phyloP scores from a whole-genome alignment of 805 yeast genomes.

The Starmera amethionina region DNA sequence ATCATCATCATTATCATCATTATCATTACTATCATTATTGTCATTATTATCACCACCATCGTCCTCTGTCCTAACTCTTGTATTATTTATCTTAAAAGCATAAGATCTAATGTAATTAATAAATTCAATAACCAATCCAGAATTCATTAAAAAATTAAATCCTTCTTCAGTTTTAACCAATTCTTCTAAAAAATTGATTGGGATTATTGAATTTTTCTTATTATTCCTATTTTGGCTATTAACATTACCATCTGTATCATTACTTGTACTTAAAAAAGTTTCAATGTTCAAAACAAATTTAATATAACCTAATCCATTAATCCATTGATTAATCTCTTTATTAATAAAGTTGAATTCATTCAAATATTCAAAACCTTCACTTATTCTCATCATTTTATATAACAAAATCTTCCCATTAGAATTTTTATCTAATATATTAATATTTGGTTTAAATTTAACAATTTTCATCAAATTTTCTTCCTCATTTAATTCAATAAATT shows the following conservation, averaged over 20 bases:
- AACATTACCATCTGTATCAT: slow-evolving; percentile 9
- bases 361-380: slow-evolving; percentile 56
- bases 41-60: too few species aligned
- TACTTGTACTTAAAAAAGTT: slow-evolving; percentile 19
- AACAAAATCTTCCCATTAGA: slow-evolving; percentile 29
- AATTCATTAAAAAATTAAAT: slow-evolving; percentile 43
- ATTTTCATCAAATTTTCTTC: slow-evolving; percentile 38
- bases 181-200: slow-evolving; percentile 71
- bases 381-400: too few species aligned
- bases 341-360: slow-evolving; percentile 50
- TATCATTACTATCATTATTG: too few species aligned
- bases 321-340: slow-evolving; percentile 62
- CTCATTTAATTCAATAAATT: slow-evolving; percentile 40
- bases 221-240: slow-evolving; percentile 4
- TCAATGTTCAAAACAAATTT: slow-evolving; percentile 42
- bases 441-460: slow-evolving; percentile 44
- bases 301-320: slow-evolving; percentile 31
- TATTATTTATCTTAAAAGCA: slow-evolving; percentile 4
- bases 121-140: slow-evolving; percentile 34
- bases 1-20: too few species aligned
- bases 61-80: slow-evolving; percentile 3
- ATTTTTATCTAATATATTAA: slow-evolving; percentile 19
- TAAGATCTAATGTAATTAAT: slow-evolving; percentile 25
- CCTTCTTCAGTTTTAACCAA: slow-evolving; percentile 80
- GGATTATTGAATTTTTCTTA: slow-evolving; percentile 18